Evolutionary conservation across 129 eudicot genomes (phyloP).

Genomic region (Smallanthus sonchifolius): DNA sequence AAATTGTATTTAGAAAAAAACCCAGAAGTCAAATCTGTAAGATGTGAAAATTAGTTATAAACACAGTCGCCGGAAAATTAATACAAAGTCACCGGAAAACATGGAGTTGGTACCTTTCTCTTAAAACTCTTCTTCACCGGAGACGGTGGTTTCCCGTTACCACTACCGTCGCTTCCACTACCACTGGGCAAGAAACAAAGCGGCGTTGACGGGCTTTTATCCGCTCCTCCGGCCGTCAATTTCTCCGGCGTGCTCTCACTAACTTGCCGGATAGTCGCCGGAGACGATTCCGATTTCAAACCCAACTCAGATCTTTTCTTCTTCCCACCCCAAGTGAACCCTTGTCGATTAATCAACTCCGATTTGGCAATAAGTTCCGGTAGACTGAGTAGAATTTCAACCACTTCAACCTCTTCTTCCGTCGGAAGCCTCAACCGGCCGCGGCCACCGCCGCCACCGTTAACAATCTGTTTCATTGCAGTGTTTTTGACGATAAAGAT

Average conservation of each 20-base stretch:
- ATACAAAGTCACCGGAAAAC: not conserved
- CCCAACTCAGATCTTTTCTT: conserved; percentile 43
- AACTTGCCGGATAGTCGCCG: not conserved
- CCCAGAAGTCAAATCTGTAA: conserved; percentile 19
- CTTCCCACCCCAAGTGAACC: conserved; percentile 32
- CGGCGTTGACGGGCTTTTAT: conserved; percentile 57
- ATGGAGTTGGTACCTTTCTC: conserved; percentile 34
- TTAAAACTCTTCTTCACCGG: conserved; percentile 19
- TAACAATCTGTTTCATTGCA: conserved; percentile 16
- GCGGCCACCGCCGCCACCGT: not conserved
- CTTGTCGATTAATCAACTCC: not conserved
- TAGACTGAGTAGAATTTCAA: conserved; percentile 31
- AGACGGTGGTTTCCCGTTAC: conserved; percentile 10
- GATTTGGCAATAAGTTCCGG: not conserved
- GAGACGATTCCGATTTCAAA: conserved; percentile 18
- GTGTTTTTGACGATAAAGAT: not conserved
- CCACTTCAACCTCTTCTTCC: conserved; percentile 33
- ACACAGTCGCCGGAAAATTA: not conserved
- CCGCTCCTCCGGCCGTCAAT: conserved; percentile 21
- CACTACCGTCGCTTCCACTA: conserved; percentile 47
- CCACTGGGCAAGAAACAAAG: conserved; percentile 39
- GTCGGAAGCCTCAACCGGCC: conserved; percentile 2
- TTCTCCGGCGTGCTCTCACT: not conserved
- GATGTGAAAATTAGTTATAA: not conserved
- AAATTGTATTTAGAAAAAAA: not conserved